Base-by-base conservation (phyloP, 768 basidiomycete genomes). In the Lactarius sanguifluus region DNA sequence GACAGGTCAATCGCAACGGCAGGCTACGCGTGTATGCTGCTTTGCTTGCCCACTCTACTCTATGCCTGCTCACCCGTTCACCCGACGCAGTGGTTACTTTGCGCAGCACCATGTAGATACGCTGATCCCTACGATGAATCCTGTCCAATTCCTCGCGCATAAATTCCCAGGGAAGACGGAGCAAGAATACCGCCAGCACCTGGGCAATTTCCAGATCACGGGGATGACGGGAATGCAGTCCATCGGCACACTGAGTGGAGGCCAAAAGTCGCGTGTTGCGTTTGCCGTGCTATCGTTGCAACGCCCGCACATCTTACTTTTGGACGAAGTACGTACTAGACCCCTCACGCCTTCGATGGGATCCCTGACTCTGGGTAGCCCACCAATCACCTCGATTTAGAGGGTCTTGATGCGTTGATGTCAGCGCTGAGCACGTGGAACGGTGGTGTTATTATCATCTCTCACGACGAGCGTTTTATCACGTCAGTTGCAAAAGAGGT, bases 331-430 rank as follows among this genome's bases (percentile, higher is more conserved):
- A 65, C 72, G 82, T 75, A n/a, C n/a, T n/a, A 9, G 6, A 18
- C 56, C 2, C 40, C 30, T 20, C 28, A 13, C 67, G 68, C 40
- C 25, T 40, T 9, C 41, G 41, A 43, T 34, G 3, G 3, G 59
- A 69, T 43, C 58, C 23, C 45, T n/a, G 41, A 62, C 40, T 38
- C 47, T 56, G 23, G 57, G 30, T 50, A 90, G 89, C 94, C 94
- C 64, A 94, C 94, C 72, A 96, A 96, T 82, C 96, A 96, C 78
- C 80, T 96, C 74, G 95, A 96, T 90, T 94, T 96, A 67, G 92
- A 94, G 87, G 96, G 96, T 84, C 83, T 98, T 61, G 97, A 99
- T 73, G 97, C 95, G 1, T 80, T 98, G 61, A 97, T 98, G 89
- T 76, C 82, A 5, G 97, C 93, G 5, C 73, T 92, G 68, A 80